phyloP scores from a whole-genome alignment of 371 early-diverging fungal species.

The Mortierella sp. region DNA sequence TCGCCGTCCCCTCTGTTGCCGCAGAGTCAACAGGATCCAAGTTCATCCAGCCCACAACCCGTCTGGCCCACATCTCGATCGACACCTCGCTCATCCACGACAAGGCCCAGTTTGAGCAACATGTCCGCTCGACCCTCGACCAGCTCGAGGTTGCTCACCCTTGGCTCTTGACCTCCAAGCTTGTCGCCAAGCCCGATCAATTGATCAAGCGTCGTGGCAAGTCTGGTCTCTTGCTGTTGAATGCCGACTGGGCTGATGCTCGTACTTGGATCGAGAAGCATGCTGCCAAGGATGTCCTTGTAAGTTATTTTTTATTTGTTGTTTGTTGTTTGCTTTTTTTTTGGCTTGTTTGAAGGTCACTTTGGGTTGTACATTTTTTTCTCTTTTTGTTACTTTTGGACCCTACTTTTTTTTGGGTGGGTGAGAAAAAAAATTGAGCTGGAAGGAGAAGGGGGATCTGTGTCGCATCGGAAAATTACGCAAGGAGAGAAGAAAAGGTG shows the following conservation, averaged over 20 bases:
- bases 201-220: constrained; percentile 98
- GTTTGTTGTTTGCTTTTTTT: background rate
- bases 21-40: constrained; percentile 57
- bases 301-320: constrained; percentile 53
- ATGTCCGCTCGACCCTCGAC: constrained; percentile 76
- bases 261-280: constrained; percentile 92
- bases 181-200: constrained; percentile 98
- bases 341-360: background rate
- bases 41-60: constrained; percentile 80
- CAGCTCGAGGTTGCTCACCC: constrained; percentile 83
- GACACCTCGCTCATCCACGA: constrained; percentile 69
- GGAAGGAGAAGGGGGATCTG: background rate
- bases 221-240: constrained; percentile 92
- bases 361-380: background rate
- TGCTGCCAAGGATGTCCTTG: constrained; percentile 88
- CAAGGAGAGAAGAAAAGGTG: background rate
- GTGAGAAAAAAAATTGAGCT: background rate
- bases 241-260: constrained; percentile 89
- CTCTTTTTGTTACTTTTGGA: constrained; percentile 3
- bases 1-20: constrained; percentile 68
- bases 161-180: constrained; percentile 86
- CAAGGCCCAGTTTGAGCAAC: constrained; percentile 62
- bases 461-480: background rate
- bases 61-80: constrained; percentile 85
- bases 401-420: background rate